Percentiles rank a stretch among this genome's conserved stretches.
Evolutionary conservation across 129 eudicot species (phyloP).

Genomic region (Lactuca sativa): DNA sequence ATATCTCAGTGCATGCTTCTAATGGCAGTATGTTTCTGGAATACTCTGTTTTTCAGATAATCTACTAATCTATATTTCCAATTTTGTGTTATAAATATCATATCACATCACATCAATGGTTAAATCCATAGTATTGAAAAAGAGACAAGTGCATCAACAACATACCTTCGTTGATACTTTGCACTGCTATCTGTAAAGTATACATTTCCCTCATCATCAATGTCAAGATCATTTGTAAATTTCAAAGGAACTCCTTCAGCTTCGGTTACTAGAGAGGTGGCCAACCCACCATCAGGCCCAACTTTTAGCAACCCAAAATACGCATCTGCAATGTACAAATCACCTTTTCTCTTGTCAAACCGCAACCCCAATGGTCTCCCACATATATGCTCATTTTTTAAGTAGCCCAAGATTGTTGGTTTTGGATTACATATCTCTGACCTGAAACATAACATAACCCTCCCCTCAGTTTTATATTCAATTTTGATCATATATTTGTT

Average conservation of each 20-base stretch:
- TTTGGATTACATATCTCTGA: constrained; percentile 76
- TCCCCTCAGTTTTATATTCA: not conserved
- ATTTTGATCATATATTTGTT: too few species aligned
- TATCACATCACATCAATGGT: too few species aligned
- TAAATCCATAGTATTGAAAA: too few species aligned
- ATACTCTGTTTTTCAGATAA: too few species aligned
- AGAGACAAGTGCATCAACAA: not conserved
- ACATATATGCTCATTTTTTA: constrained; percentile 86
- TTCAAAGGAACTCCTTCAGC: constrained; percentile 81
- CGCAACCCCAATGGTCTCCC: constrained; percentile 96
- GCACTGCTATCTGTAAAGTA: constrained; percentile 95
- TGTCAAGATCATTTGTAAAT: constrained; percentile 86
- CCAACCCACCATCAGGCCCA: constrained; percentile 92
- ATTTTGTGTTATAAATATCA: too few species aligned
- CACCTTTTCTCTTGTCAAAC: constrained; percentile 81
- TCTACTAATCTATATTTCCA: too few species aligned
- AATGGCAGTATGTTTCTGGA: too few species aligned
- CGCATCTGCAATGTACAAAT: constrained; percentile 94
- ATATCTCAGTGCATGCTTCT: too few species aligned
- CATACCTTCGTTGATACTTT: constrained; percentile 74
- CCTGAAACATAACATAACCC: constrained; percentile 46
- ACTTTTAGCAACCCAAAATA: constrained; percentile 90
- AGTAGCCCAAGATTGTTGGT: constrained; percentile 57
- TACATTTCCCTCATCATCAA: constrained; percentile 85
- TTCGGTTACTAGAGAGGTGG: constrained; percentile 67